Base-by-base conservation (phyloP, 805 yeast species). In the Wickerhamomyces strasburgensis region DNA sequence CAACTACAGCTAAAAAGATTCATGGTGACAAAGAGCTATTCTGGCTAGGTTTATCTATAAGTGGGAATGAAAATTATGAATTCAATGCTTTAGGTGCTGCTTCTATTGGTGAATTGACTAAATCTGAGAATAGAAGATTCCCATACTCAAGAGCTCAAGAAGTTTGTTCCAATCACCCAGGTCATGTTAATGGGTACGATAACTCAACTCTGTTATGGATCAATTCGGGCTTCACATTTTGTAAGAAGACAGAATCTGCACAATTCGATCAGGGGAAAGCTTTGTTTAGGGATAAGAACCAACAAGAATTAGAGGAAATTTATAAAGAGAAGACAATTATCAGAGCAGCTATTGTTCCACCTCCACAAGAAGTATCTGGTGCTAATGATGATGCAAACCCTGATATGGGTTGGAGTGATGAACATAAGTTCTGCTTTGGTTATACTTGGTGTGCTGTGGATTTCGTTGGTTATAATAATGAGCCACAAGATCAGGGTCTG, bases 1-100 rank as follows among this genome's bases (percentile, higher is more conserved):
- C 53, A 33, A 54, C 68, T 11, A 61, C 70, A 21, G 50, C 61
- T 7, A 65, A 73, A 1, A 67, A 76, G n/a, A 64, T 81, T n/a
- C 82, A 84, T 70, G 94, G 94, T 31, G 94, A 84, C 46, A 84
- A 84, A 49, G 93, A 84, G 52, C 62, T 83, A 47, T 77, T 82
- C 48, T 82, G 90, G 90, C 50, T 84, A 25, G 85, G 84, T 3
- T 73, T 78, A 55, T 46, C 71, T 6, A 59, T 68, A 31, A 44
- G 60, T 14, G 69, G 68, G 14, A 56, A 61, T 31, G 60, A 55
- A 35, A 56, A 58, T 21, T 67, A 64, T 44, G 58, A 60, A 13
- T 62, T 67, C 27, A 60, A 65, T 42, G 48, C 59, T 10, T 38
- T 51, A 14, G 60, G 55, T 39, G 68, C 68, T 19, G 62, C 65